Base-by-base conservation (phyloP, 2,329 filamentous ascomycete genomes). In the Xylariales sp. region DNA sequence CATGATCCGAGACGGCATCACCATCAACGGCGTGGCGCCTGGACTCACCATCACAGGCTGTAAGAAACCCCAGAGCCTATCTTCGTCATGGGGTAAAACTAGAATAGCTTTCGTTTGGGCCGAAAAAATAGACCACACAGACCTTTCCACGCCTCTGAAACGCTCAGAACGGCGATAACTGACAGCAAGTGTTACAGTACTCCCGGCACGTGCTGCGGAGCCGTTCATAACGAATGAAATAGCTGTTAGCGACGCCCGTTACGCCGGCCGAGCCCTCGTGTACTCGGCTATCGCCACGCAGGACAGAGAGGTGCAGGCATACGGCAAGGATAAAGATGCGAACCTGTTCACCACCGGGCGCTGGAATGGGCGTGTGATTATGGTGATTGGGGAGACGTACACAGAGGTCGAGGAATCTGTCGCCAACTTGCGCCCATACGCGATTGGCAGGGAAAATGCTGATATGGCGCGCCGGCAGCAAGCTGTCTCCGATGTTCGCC, bases 1-100 rank as follows among this genome's bases (percentile, higher is more conserved):
- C 0, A 36, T 78, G 3, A 43, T 48, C 14, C 32, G 46, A 2
- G 58, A 76, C 41, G 66, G 72, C 53, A 76, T 78, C 62, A 78
- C 80, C 10, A 81, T 82, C 73, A 81, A 80, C 56, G 72, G 64
- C 5, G 79, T 82, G 12, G 80, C 80, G 0, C 79, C 80, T 0
- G 76, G 77, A 0, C 77, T 77, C 1, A 80, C 78, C 12, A 72
- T 77, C 41, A 78, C 77, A 3, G 39, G 39, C 39, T 0, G 39
- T 41, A 41, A 41, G 39, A 23, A 23, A 23, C 23, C 23, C 23
- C 23, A 23, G 9, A 41, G 4, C 39, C 9, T 8, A 39, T 39
- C 9, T 41, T 41, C 39, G 23, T 23, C 23, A 23, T 23, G 23
- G 23, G 23, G 23, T 23, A 23, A 23, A 23, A 23, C 23, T 23